Evolutionary conservation across 495 filamentous ascomycete species (phyloP).

Genomic region (Penicillium macrosclerotiorum): DNA sequence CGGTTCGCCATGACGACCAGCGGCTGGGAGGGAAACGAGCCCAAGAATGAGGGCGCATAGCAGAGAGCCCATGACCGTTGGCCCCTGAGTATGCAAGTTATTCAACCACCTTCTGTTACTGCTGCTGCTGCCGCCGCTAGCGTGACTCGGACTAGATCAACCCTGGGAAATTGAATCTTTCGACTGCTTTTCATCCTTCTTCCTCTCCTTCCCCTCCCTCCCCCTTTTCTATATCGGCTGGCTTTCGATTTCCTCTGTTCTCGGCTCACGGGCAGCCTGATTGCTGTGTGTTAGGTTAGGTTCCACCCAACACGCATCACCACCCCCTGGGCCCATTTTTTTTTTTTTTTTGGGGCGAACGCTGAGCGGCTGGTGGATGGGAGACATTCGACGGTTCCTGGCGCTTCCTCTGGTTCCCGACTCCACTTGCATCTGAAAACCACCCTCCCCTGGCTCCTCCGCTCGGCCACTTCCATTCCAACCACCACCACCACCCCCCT

Average conservation of each 20-base stretch:
- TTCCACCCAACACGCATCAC: not conserved
- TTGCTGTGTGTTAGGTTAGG: constrained; percentile 3
- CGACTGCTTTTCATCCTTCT: constrained; percentile 14
- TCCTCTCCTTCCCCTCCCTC: constrained; percentile 13
- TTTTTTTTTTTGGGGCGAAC: constrained; percentile 21
- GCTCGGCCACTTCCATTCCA: not conserved
- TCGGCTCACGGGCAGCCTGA: no score
- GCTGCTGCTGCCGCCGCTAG: constrained; percentile 10
- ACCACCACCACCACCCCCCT: constrained; percentile 1
- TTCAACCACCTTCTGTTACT: not conserved
- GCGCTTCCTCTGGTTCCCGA: constrained; percentile 28
- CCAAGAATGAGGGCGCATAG: constrained; percentile 11
- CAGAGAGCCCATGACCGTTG: constrained; percentile 12
- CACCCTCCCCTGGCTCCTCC: constrained; percentile 14
- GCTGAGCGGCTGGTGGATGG: constrained; percentile 24
- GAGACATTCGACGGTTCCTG: constrained; percentile 21
- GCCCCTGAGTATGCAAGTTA: constrained; percentile 26
- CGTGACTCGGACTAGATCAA: constrained; percentile 29
- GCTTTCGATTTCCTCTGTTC: constrained; percentile 1
- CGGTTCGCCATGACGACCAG: constrained; percentile 13
- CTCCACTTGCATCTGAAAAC: constrained; percentile 26
- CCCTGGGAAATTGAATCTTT: constrained; percentile 24
- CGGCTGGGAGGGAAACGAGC: constrained; percentile 7
- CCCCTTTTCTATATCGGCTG: constrained; percentile 7
- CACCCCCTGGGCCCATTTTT: constrained; percentile 14